phyloP scores from a whole-genome alignment of 176 grass and related monocot species.

The Metroxylon sagu region DNA sequence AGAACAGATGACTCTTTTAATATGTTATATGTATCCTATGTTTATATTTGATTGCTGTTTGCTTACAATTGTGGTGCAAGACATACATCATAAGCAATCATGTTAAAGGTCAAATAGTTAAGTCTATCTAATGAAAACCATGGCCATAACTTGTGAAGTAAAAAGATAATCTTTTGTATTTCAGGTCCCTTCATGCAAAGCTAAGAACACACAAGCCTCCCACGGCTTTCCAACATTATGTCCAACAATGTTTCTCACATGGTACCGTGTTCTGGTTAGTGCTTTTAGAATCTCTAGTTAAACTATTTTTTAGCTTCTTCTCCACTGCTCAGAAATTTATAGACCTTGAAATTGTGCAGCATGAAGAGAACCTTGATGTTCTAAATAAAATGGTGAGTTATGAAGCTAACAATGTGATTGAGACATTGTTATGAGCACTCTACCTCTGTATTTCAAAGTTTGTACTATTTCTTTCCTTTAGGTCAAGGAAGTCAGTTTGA shows the following conservation, averaged over 20 bases:
- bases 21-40: no score
- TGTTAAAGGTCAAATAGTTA: no score
- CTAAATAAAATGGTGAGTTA: conserved; percentile 60
- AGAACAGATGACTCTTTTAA: no score
- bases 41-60: no score
- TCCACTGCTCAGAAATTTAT: conserved; percentile 15
- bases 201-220: conserved; percentile 24
- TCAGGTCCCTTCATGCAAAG: conserved; percentile 41
- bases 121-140: no score
- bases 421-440: no score
- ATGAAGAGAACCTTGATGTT: conserved; percentile 69
- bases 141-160: not conserved
- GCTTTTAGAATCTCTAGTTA: not conserved
- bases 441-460: not conserved
- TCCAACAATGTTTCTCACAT: conserved; percentile 53
- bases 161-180: conserved; percentile 25
- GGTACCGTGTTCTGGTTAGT: conserved; percentile 75
- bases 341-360: conserved; percentile 39
- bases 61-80: no score
- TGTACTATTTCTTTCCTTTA: conserved; percentile 23
- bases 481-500: conserved; percentile 61
- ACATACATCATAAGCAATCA: no score
- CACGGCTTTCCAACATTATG: conserved; percentile 52
- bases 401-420: not conserved
- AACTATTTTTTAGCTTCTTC: not conserved